These are phyloP conservation scores for Geosmithia putterillii DNA, from an alignment of 2,329 filamentous ascomycete genomes.

Conservation along the genomic window DNA sequence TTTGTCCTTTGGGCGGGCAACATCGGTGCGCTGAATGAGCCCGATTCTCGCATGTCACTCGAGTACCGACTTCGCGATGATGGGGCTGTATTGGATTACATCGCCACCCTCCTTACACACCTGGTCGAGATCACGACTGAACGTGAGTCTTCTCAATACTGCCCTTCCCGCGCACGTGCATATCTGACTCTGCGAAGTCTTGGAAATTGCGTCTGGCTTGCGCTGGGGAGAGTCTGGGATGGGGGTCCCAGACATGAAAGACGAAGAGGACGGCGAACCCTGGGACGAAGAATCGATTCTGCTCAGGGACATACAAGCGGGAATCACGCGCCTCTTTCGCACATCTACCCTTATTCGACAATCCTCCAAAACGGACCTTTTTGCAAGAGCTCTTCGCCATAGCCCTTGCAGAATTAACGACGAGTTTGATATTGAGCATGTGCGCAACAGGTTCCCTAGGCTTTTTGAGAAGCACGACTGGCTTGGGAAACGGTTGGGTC, in stretches of 20 bases:
- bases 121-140: not conserved
- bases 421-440: slow-evolving; percentile 1
- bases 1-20: slow-evolving; percentile 2
- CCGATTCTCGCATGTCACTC: not conserved
- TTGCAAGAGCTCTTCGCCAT: not conserved
- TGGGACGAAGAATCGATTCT: not conserved
- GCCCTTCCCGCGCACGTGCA: too few relatives aligned
- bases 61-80: slow-evolving; percentile 3
- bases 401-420: not conserved
- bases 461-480: slow-evolving; percentile 1
- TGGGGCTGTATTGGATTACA: not conserved
- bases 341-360: not conserved
- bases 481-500: slow-evolving; percentile 1
- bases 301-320: not conserved
- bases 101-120: not conserved
- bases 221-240: not conserved
- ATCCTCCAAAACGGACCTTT: not conserved
- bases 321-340: slow-evolving; percentile 2
- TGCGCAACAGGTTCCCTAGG: slow-evolving; percentile 1
- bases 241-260: not conserved
- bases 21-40: not conserved
- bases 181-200: too few relatives aligned
- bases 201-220: too few relatives aligned
- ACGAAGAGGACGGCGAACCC: not conserved
- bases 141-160: not conserved